Conservation (phyloP, 306 rosid genomes). For the Prunus persica region DNA sequence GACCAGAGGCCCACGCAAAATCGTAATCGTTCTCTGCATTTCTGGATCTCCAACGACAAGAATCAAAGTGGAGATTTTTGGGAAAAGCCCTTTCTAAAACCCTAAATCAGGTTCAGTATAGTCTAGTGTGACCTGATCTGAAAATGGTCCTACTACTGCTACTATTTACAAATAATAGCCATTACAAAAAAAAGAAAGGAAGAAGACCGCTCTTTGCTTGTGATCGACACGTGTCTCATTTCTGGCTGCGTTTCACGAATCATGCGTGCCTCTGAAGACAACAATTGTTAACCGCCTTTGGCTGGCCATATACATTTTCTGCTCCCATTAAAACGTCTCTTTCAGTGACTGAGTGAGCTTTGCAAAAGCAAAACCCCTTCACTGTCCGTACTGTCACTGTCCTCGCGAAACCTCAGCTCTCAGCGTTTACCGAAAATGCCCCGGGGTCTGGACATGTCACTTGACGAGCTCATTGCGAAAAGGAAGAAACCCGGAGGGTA, state of each 20-base stretch:
- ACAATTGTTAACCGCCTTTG: background rate
- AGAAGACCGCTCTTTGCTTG: background rate
- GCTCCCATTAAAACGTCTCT: background rate
- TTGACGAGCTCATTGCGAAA: constrained; percentile 27
- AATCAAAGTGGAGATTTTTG: background rate
- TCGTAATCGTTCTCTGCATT: constrained; percentile 55
- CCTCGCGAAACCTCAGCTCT: background rate
- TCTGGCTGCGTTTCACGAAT: background rate
- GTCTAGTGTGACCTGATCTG: background rate
- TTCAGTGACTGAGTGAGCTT: background rate
- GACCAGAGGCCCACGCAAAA: constrained; percentile 36
- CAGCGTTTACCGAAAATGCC: constrained; percentile 15
- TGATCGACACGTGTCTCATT: background rate
- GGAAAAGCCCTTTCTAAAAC: background rate
- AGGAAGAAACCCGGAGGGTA: constrained; percentile 8
- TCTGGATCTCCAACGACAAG: constrained; percentile 22
- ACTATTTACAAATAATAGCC: background rate
- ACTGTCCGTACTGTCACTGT: background rate
- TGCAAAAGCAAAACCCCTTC: background rate
- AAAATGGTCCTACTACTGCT: background rate
- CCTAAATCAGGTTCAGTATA: background rate
- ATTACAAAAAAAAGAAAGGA: background rate
- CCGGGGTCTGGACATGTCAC: constrained; percentile 32
- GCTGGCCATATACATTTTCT: background rate
- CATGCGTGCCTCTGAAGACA: background rate